phyloP scores from a whole-genome alignment of 2,329 filamentous ascomycete species.

The Aspergillus felis region DNA sequence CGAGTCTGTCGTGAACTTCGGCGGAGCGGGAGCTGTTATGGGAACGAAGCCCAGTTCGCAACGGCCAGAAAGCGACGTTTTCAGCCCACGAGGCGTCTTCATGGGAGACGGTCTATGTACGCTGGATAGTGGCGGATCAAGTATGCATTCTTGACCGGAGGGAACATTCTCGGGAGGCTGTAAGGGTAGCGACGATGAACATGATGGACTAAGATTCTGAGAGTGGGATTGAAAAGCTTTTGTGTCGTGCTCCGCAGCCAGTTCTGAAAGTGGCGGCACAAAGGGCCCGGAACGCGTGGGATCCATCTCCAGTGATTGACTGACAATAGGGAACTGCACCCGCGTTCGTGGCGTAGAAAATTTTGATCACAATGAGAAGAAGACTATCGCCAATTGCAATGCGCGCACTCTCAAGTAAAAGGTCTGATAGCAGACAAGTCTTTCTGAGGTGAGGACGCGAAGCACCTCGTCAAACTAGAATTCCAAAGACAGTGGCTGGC shows the following conservation, averaged over 20 bases:
- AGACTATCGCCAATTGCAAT: not conserved
- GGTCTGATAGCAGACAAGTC: not conserved
- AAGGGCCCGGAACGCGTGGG: slow-evolving; percentile 43
- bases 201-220: slow-evolving; percentile 49
- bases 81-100: slow-evolving; percentile 56
- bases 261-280: slow-evolving; percentile 59
- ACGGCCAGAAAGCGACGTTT: slow-evolving; percentile 55
- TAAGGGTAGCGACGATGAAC: slow-evolving; percentile 51
- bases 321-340: not conserved
- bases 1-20: slow-evolving; percentile 46
- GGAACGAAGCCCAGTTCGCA: slow-evolving; percentile 61
- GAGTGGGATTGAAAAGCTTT: slow-evolving; percentile 30
- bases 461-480: not conserved
- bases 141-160: slow-evolving; percentile 59
- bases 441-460: not conserved
- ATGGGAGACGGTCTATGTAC: slow-evolving; percentile 61
- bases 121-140: slow-evolving; percentile 57
- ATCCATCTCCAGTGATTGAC: slow-evolving; percentile 28
- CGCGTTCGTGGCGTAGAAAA: not conserved
- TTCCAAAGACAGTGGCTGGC: not conserved
- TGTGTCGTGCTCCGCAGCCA: slow-evolving; percentile 41
- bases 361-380: not conserved
- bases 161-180: slow-evolving; percentile 37
- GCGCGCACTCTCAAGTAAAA: not conserved
- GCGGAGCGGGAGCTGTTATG: slow-evolving; percentile 46